phyloP scores from a whole-genome alignment of 2,329 filamentous ascomycete species.

The Knoxdaviesia capensis region DNA sequence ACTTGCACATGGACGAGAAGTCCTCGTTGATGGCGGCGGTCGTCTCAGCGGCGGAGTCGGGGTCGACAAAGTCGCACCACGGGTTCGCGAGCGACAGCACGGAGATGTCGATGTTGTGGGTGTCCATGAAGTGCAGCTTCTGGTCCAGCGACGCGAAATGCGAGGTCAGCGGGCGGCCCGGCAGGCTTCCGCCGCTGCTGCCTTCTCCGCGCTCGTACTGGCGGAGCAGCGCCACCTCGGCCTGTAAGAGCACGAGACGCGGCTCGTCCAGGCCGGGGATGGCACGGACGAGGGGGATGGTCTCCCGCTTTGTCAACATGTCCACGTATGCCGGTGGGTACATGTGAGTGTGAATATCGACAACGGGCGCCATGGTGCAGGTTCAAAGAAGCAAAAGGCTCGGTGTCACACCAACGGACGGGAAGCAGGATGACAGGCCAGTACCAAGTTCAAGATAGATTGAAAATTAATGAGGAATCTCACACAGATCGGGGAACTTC shows the following conservation, averaged over 20 bases:
- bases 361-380: conserved; percentile 21
- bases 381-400: too few species aligned
- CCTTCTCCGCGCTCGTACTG: conserved; percentile 28
- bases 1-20: conserved; percentile 49
- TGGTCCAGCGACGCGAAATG: conserved; percentile 65
- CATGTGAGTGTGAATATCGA: conserved; percentile 52
- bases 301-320: conserved; percentile 35
- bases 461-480: too few species aligned
- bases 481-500: too few species aligned
- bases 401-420: too few species aligned
- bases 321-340: conserved; percentile 43
- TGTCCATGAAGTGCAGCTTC: conserved; percentile 78
- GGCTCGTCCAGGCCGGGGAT: conserved; percentile 36
- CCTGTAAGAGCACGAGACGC: conserved; percentile 44
- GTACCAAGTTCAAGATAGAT: too few species aligned
- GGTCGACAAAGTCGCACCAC: conserved; percentile 69
- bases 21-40: conserved; percentile 50
- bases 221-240: conserved; percentile 23
- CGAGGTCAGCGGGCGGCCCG: conserved; percentile 63
- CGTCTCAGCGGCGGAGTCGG: conserved; percentile 32
- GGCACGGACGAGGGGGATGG: conserved; percentile 51
- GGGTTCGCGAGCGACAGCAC: conserved; percentile 83
- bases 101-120: conserved; percentile 61
- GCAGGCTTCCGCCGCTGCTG: conserved; percentile 23
- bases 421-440: too few species aligned